A percentile compares a stretch with the other conserved stretches of the same genome.
Evolutionary conservation across 2,329 filamentous ascomycete genomes (phyloP).

Genomic region (Colletotrichum theobromicola): DNA sequence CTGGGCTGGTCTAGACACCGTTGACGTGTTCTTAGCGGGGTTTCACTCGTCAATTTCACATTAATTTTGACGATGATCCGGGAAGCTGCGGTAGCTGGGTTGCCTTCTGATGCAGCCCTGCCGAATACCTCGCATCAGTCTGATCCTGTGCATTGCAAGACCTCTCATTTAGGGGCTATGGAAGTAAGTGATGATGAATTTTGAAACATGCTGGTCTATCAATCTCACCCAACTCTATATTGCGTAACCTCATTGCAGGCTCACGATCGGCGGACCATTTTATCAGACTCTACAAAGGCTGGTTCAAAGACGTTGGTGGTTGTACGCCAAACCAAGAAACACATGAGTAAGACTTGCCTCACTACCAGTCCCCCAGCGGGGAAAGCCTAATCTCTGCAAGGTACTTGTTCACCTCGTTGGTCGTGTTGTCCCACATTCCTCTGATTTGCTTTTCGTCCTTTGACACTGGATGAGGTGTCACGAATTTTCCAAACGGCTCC

Average conservation of each 20-base stretch:
- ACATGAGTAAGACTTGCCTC: accelerated
- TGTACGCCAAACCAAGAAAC: neutral
- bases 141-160: neutral
- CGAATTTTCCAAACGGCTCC: constrained; percentile 18
- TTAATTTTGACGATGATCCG: neutral
- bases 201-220: neutral
- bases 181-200: neutral
- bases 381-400: neutral
- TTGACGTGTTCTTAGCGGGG: neutral
- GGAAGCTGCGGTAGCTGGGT: neutral
- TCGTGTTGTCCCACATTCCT: constrained; percentile 24
- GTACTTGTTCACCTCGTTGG: constrained; percentile 16
- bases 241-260: neutral
- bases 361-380: neutral
- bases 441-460: constrained; percentile 11
- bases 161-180: neutral
- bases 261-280: accelerated
- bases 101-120: neutral
- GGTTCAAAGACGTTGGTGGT: neutral
- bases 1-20: neutral
- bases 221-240: accelerated
- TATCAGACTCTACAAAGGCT: neutral
- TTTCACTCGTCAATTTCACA: neutral
- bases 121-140: neutral
- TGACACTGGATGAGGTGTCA: constrained; percentile 11